Base-by-base conservation (phyloP, 805 yeast genomes). In the Brettanomyces naardenensis region DNA sequence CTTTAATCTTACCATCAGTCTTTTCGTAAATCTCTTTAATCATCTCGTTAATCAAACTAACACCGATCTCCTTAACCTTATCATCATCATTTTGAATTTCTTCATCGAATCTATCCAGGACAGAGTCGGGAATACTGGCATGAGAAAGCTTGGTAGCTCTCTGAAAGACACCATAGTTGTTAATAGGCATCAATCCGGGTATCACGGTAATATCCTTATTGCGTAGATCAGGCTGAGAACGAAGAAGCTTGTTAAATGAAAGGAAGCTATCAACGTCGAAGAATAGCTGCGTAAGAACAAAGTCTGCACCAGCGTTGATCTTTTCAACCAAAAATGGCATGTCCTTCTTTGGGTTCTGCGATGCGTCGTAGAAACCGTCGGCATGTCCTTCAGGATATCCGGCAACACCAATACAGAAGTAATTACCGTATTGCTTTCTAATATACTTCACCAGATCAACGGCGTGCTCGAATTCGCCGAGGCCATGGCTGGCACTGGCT, bases 361-460 rank as follows among this genome's bases (percentile, higher is more conserved):
- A 69, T 6, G 75, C 60, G 33, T 63, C 69, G 48, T 80, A 85
- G 1, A 87, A 70, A 11, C 94, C 90, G 48, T 89, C 95, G 26
- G 86, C 88, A 61, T 90, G 97, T 15, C 98, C 98, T 56, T 90
- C 98, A 6, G 98, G 96, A 58, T 90, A 90, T 1, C 94, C 97
- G 2, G 98, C 98, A 13, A 90, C 98, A 43, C 98, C 98, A 39
- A 90, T 68, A 54, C 95, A 84, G 62, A 90, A 90, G 49, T 78
- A 81, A 53, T 84, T 84, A 3, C 86, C 92, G 54, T 89, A 68
- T 34, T 75, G 58, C 38, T 67, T 46, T 47, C 73, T 76, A 47
- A 92, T 89, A 56, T 90, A 89, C 46, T 64, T 71, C 9, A 92
- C 95, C 43, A 92, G 71, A 56, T 92, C 98, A 1, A 75, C 81